Evolutionary conservation across 192 early-diverging fungal genomes (phyloP).

Genomic region (Umbelopsis vinacea): DNA sequence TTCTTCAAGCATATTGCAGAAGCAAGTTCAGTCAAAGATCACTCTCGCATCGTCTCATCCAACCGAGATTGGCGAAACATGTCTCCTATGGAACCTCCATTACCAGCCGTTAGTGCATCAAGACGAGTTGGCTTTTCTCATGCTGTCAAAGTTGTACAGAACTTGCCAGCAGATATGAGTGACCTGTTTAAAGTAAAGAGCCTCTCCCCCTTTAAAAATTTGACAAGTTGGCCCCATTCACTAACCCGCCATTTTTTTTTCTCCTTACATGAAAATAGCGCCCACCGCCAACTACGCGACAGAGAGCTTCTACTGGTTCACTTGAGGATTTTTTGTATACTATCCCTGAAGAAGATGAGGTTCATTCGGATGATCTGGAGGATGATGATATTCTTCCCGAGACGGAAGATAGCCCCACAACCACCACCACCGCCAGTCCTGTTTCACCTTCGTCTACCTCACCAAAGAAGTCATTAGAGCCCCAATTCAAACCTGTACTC

Average conservation of each 20-base stretch:
- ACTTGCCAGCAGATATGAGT: conserved; percentile 15
- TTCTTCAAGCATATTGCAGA: conserved; percentile 10
- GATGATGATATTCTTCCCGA: background rate
- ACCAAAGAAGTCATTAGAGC: conserved; percentile 3
- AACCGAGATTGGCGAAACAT: conserved; percentile 39
- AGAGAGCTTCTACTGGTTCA: conserved; percentile 13
- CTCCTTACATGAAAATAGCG: background rate
- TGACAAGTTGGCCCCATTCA: background rate
- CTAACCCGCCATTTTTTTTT: background rate
- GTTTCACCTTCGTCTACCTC: background rate
- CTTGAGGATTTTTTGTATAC: conserved; percentile 17
- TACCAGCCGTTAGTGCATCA: conserved; percentile 25
- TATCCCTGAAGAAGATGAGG: conserved; percentile 12
- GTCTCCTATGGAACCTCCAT: conserved; percentile 35
- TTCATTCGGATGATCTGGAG: background rate
- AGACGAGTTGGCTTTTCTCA: conserved; percentile 19
- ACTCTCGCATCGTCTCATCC: conserved; percentile 13
- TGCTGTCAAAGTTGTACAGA: conserved; percentile 21
- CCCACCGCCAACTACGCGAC: conserved; percentile 6
- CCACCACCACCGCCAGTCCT: background rate
- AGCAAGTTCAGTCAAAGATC: conserved; percentile 16
- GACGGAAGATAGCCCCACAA: background rate
- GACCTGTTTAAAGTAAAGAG: conserved; percentile 10
- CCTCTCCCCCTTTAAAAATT: background rate
- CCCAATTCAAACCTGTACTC: conserved; percentile 7